Evolutionary conservation across 176 grass and related monocot species (phyloP).

Genomic region (Cymbopogon citratus): DNA sequence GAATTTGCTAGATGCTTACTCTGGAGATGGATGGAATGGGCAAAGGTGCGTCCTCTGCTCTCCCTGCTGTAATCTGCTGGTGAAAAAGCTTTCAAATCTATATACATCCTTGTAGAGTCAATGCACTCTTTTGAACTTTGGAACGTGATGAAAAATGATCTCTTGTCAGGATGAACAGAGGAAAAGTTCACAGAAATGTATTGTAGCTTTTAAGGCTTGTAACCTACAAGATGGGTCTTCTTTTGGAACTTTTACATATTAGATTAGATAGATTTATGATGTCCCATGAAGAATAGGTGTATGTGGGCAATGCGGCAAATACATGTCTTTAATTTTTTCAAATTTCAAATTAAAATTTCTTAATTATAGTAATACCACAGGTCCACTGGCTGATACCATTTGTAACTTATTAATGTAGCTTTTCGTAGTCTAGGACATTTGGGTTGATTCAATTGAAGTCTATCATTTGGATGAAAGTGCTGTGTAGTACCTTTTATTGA

Average conservation of each 20-base stretch:
- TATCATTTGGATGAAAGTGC: slow-evolving; percentile 2
- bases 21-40: slow-evolving; percentile 94
- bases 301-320: slow-evolving; percentile 8
- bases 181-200: neutral
- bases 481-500: neutral
- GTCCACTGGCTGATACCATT: neutral
- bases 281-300: neutral
- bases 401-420: slow-evolving; percentile 11
- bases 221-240: neutral
- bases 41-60: slow-evolving; percentile 47
- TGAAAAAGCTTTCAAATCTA: slow-evolving; percentile 18
- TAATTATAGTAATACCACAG: slow-evolving; percentile 2
- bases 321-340: neutral
- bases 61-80: neutral
- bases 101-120: neutral
- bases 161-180: too few species aligned
- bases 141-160: too few species aligned
- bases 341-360: neutral
- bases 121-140: too few species aligned
- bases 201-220: neutral
- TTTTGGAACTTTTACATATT: neutral
- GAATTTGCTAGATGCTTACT: slow-evolving; percentile 95
- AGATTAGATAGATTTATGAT: slow-evolving; percentile 3
- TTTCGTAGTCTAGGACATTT: neutral
- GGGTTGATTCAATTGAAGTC: slow-evolving; percentile 1